Evolutionary conservation across 768 basidiomycete genomes (phyloP).

Genomic region (Mycena maculata): DNA sequence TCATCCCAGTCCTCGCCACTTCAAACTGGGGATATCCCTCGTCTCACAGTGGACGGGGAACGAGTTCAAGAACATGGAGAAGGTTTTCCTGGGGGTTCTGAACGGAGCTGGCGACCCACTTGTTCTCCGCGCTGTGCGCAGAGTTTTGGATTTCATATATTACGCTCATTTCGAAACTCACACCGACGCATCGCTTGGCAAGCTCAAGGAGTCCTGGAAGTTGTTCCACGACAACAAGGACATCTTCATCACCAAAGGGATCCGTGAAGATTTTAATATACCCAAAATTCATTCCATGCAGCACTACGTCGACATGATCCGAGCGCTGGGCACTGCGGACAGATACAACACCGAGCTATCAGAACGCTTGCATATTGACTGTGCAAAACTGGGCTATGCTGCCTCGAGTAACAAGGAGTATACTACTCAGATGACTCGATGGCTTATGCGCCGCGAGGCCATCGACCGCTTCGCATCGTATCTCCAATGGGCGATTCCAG

Average conservation of each 20-base stretch:
- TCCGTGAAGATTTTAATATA: slow-evolving; percentile 48
- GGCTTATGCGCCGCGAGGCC: slow-evolving; percentile 46
- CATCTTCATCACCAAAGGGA: slow-evolving; percentile 36
- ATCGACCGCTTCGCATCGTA: slow-evolving; percentile 15
- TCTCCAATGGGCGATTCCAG: slow-evolving; percentile 27
- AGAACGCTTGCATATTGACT: slow-evolving; percentile 53
- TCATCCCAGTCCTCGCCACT: slow-evolving; percentile 45
- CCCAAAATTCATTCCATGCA: slow-evolving; percentile 47
- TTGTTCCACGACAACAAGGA: slow-evolving; percentile 44
- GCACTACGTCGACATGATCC: slow-evolving; percentile 45
- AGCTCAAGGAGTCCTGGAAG: slow-evolving; percentile 36
- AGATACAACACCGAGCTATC: slow-evolving; percentile 46
- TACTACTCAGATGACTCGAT: slow-evolving; percentile 49
- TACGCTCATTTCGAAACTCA: slow-evolving; percentile 36
- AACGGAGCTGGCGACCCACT: slow-evolving; percentile 42
- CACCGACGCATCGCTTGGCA: slow-evolving; percentile 36
- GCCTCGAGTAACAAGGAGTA: slow-evolving; percentile 41
- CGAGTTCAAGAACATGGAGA: slow-evolving; percentile 47
- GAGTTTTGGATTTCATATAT: slow-evolving; percentile 47
- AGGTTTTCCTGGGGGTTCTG: slow-evolving; percentile 42
- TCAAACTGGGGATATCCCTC: slow-evolving; percentile 47
- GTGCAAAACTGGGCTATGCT: slow-evolving; percentile 45
- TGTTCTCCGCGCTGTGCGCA: slow-evolving; percentile 30
- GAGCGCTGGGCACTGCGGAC: slow-evolving; percentile 38
- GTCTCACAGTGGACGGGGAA: slow-evolving; percentile 51